Evolutionary conservation across 2,329 filamentous ascomycete genomes (phyloP), one percentile per base, ranked within the genome.

Genomic region (Microdochium trichocladiopsis): DNA sequence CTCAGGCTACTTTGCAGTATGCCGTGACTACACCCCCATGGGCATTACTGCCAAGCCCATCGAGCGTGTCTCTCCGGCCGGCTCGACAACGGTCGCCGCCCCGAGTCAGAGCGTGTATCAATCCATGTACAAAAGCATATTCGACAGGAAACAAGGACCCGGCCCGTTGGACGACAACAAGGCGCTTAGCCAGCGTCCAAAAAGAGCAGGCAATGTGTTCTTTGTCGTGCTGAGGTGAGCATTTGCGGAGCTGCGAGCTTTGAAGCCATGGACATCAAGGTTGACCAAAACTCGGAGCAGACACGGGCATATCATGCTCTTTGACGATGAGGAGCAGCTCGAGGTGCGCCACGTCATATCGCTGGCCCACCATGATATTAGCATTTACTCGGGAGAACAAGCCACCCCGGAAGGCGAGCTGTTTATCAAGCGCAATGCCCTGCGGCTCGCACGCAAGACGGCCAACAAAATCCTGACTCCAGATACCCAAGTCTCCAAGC

Each of bases 311-410:
- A 74, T 99, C 50, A 96, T 99, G 90, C 83, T 99, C 10, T 99
- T 96, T 69, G 94, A 99, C 66, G 92, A 97, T 64, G 85, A 90
- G 51, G 90, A 95, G 60, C 92, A 97, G 69, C 79, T 96, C 60
- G 94, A 99, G 70, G 94, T 99, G 16, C 87, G 93, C 57, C 91
- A 97, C 71, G 94, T 99, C 51, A 90, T 99, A 52, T 96, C 92
- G 0, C 79, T 99, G 10, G 87, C 90, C 31, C 88, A 96, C 62
- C 90, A 97, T 70, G 80, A 86, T 55, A 81, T 97, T 52, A 88
- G 86, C 60, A 83, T 97, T 62, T 94, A 92, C 68, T 89, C 86
- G 6, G 93, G 91, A 25, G 87, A 84, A 52, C 84, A 86, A 51
- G 64, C 71, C 6, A 92, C 93, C 24, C 89, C 88, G 0, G 94